Evolutionary conservation across 441 rosid genomes (phyloP).

Genomic region (Erodium trifolium): DNA sequence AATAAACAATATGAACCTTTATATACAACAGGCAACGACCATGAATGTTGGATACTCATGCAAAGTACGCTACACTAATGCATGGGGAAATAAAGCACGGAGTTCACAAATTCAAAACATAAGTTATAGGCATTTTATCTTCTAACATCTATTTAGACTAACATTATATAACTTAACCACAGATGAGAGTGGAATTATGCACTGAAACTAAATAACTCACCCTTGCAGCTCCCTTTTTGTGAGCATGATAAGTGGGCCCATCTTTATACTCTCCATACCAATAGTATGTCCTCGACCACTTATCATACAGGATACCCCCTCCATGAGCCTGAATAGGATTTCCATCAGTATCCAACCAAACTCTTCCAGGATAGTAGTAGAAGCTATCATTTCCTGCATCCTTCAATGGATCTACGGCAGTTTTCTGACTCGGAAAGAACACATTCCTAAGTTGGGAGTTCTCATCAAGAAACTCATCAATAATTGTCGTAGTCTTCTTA

Average conservation of each 20-base stretch:
- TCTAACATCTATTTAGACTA: background rate
- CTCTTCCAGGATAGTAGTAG: slow-evolving; percentile 60
- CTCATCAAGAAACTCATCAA: slow-evolving; percentile 90
- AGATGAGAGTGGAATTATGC: background rate
- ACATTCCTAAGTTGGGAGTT: slow-evolving; percentile 60
- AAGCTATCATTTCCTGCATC: slow-evolving; percentile 45
- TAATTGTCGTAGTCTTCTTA: slow-evolving; percentile 49
- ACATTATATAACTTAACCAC: background rate
- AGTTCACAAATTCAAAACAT: background rate
- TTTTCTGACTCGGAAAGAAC: slow-evolving; percentile 65
- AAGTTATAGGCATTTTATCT: background rate
- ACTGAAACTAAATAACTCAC: slow-evolving; percentile 39
- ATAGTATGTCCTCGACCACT: slow-evolving; percentile 49
- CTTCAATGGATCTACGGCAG: slow-evolving; percentile 50
- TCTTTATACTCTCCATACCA: slow-evolving; percentile 97
- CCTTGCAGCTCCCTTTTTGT: slow-evolving; percentile 75
- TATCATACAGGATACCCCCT: slow-evolving; percentile 63
- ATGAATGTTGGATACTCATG: background rate
- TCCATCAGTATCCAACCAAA: slow-evolving; percentile 89
- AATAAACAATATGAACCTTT: background rate
- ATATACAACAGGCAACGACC: background rate
- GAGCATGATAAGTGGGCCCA: slow-evolving; percentile 78
- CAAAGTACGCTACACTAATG: background rate
- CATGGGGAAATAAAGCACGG: background rate
- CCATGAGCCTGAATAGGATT: slow-evolving; percentile 95